Evolutionary conservation across 2,329 filamentous ascomycete genomes (phyloP), one percentile per base, ranked within the genome.

Genomic region (Alternaria angustiovoidea): DNA sequence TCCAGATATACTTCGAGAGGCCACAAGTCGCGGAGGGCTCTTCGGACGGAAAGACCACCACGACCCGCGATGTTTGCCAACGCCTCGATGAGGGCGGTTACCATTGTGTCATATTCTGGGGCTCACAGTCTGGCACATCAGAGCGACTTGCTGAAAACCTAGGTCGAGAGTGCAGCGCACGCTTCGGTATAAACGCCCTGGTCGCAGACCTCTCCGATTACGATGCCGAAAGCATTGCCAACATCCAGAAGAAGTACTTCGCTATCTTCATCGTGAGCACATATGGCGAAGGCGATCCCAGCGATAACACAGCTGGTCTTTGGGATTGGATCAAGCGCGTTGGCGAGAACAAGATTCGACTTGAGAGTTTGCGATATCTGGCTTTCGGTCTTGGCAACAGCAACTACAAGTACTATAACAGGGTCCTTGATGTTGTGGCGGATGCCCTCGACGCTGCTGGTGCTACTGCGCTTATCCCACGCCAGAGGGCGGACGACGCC

Each of bases 131-230:
- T 4, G 81, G 82, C 8, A 83, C 81, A 0, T 80, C 81, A 0
- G 81, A 83, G 61, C 74, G 75, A 9, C 77, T 83, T 51, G 81
- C 81, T 7, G 75, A 76, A 51, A 74, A 75, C 5, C 68, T 84
- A 1, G 76, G 75, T 4, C 74, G 78, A 47, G 82, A 84, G 49
- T 76, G 76, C 44, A 68, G 73, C 18, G 70, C 73, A 30, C 74
- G 77, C 18, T 82, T 82, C 48, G 79, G 80, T 5, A 70, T 82
- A 12, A 72, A 79, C 43, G 69, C 75, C 7, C 62, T 84, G 26
- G 75, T 75, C 0, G 82, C 80, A 6, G 82, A 85, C 57, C 70
- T 84, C 3, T 81, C 79, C 6, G 83, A 85, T 57, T 85, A 81
- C 55, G 82, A 85, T 49, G 68, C 76, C 2, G 77, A 80, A 2